Conservation (phyloP, 352 stramenopile genomes). For the Vaucheria bursata region DNA sequence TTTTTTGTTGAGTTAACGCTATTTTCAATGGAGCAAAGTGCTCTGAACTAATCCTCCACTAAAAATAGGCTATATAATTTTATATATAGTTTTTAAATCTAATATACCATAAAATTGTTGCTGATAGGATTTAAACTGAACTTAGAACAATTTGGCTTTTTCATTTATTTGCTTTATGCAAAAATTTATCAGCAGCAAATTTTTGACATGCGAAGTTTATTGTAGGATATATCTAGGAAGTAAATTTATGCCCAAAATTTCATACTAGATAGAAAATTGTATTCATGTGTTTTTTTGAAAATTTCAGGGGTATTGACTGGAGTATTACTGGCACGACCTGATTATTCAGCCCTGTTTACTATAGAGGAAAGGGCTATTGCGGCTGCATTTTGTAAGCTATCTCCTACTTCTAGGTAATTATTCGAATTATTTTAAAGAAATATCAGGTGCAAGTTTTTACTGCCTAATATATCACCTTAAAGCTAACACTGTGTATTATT, state of each 20-base stretch:
- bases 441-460: too few relatives aligned
- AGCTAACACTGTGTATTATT: too few relatives aligned
- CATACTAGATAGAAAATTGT: constrained; percentile 25
- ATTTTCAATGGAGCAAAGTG: too few relatives aligned
- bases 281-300: constrained; percentile 12
- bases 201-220: neutral
- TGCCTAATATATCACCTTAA: too few relatives aligned
- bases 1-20: too few relatives aligned
- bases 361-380: constrained; percentile 19
- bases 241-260: constrained; percentile 13
- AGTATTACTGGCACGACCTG: constrained; percentile 16
- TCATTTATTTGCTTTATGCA: neutral
- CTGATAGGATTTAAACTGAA: neutral
- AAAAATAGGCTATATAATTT: too few relatives aligned
- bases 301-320: constrained; percentile 1
- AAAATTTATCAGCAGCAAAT: neutral
- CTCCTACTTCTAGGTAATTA: neutral
- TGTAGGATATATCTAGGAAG: neutral
- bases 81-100: too few relatives aligned
- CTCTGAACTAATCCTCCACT: too few relatives aligned
- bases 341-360: constrained; percentile 40
- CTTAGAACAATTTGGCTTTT: neutral
- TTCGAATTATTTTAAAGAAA: too few relatives aligned
- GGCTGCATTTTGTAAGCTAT: constrained; percentile 16
- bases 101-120: too few relatives aligned